Evolutionary conservation across 106 monocot genomes (phyloP).

Genomic region (Hemerocallis citrina): DNA sequence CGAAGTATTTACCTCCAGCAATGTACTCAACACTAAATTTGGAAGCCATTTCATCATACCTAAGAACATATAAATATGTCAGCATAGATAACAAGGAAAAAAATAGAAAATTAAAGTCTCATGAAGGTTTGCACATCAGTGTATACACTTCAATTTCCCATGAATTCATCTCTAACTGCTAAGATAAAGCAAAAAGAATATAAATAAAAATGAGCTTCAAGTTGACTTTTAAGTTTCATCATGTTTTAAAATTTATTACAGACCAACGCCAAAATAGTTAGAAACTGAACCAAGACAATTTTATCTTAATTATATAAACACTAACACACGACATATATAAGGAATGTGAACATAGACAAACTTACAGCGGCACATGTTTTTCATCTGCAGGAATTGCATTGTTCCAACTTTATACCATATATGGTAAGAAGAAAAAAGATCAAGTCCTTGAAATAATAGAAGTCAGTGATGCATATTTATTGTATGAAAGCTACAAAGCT

Average conservation of each 20-base stretch:
- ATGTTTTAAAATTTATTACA: neutral
- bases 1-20: constrained; percentile 63
- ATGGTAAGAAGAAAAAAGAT: constrained; percentile 19
- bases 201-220: neutral
- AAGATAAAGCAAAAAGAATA: neutral
- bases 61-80: constrained; percentile 9
- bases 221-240: neutral
- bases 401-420: constrained; percentile 56
- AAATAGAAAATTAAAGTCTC: neutral
- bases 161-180: neutral
- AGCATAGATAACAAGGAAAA: neutral
- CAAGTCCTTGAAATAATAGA: neutral
- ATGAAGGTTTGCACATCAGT: neutral
- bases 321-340: neutral
- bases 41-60: constrained; percentile 81
- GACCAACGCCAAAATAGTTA: neutral
- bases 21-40: constrained; percentile 79
- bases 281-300: neutral
- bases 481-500: neutral
- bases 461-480: neutral
- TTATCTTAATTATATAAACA: neutral
- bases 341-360: neutral
- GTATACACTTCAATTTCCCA: neutral
- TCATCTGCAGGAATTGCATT: constrained; percentile 87
- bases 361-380: constrained; percentile 79